Base-by-base conservation (phyloP, 2,329 filamentous ascomycete species). In the Diaporthe sp. region DNA sequence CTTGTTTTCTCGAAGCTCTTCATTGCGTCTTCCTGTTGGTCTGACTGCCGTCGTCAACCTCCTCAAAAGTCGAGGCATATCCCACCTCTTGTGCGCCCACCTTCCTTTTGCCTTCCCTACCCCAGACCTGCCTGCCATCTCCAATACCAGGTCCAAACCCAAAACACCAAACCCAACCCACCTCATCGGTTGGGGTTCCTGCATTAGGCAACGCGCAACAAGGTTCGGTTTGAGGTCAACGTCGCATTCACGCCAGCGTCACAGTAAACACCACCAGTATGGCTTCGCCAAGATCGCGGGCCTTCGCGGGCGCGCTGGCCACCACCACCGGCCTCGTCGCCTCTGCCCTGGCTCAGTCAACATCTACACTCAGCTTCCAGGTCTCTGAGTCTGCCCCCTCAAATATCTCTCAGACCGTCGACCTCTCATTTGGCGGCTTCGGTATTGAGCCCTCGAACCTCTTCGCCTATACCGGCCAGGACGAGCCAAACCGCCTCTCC, bases 361-460 rank as follows among this genome's bases (percentile, higher is more conserved):
- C 25, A 4, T 64, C 66, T 35, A 45, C 72, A 30, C 61, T 76
- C 40, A 55, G 52, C 45, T 64, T 74, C 52, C 17, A 72, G 30
- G 38, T 73, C 19, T 52, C 74, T 15, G 74, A 55, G 15, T 71
- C 72, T 17, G 47, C 72, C 0, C 74, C 74, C n/a, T 70, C 74
- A 8, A 45, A n/a, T 17, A 72, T 73, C 30, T 52, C 74, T 22
- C 50, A 55, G 42, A 50, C 45, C 38, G 71, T 88, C 73, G 80
- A 83, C 77, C 83, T 84, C 12, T 85, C 85, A 1, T 88, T 85
- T 77, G 86, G 85, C 13, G 86, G 86, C 73, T 87, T 88, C 74
- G 87, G 87, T 58, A 88, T 89, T 76, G 87, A 89, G 81, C 84
- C 87, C 35, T 87, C 86, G 28, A 88, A 88, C 75, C 82, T 89